Conservation (phyloP, 768 basidiomycete species). For the Leccinellum albellum region DNA sequence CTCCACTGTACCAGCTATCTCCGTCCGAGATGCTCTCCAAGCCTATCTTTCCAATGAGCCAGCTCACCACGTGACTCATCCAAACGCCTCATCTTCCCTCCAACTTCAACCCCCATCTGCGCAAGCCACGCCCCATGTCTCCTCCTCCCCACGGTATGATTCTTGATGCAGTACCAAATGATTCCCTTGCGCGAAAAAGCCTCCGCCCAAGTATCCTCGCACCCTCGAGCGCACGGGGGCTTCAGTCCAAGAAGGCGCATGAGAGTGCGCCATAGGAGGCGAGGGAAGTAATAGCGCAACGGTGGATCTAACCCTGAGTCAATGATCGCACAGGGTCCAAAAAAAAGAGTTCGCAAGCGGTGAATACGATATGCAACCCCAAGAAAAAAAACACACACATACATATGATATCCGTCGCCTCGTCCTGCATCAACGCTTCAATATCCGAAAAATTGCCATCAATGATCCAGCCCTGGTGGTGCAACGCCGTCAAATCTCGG, state of each 20-base stretch:
- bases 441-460: conserved; percentile 44
- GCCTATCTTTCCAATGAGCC: conserved; percentile 34
- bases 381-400: conserved; percentile 8
- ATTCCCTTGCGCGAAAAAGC: conserved; percentile 47
- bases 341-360: not conserved
- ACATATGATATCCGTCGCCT: conserved; percentile 55
- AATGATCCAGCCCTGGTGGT: conserved; percentile 47
- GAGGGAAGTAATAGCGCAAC: conserved; percentile 56
- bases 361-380: not conserved
- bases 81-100: conserved; percentile 44
- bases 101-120: conserved; percentile 22
- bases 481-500: conserved; percentile 21
- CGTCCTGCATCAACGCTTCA: conserved; percentile 34
- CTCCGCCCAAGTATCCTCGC: conserved; percentile 38
- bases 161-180: conserved; percentile 46
- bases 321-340: not conserved
- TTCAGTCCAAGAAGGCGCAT: conserved; percentile 36
- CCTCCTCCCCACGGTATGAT: conserved; percentile 31
- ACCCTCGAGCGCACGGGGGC: conserved; percentile 47
- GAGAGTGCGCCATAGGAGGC: conserved; percentile 52
- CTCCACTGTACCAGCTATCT: conserved; percentile 2
- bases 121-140: conserved; percentile 17
- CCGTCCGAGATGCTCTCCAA: conserved; percentile 10
- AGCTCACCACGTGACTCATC: conserved; percentile 50
- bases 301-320: conserved; percentile 68